Evolutionary conservation across 1,284 basidiomycete species (phyloP), one percentile per base, ranked within the genome.

Genomic region (Sporisorium iseilematis-ciliati): DNA sequence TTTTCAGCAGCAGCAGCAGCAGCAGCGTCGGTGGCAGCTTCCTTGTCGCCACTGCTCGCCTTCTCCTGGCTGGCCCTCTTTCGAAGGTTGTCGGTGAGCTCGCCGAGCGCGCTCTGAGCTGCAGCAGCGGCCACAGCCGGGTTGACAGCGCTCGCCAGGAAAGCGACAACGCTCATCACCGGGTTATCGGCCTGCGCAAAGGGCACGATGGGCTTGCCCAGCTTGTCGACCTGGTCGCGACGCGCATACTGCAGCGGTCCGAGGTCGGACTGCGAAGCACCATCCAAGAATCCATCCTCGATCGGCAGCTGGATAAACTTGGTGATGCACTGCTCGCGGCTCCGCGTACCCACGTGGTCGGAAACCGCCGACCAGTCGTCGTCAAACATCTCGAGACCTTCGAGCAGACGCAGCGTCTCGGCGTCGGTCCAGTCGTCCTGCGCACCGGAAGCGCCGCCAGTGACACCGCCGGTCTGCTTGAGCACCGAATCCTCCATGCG

Each of bases 91-190:
- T 84, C 82, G 10, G 82, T 84, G 16, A 85, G 64, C 79, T 89
- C 88, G 16, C 88, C 92, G 51, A 98, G 87, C 0, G 94, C 94
- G 7, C 91, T 91, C 85, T 95, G 95, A 10, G 96, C 95, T 0
- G 94, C 95, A 62, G 95, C 94, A 0, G 94, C 92, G 0, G 95
- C 96, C 5, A 97, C 92, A 1, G 92, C 91, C 0, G 95, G 94
- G 18, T 91, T 91, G 7, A 99, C 93, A 1, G 96, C 94, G 18
- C 92, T 92, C 16, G 96, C 95, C 50, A 99, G 88, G 88, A 98
- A 98, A 1, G 96, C 93, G 14, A 99, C 95, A 25, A 99, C 95
- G 85, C 93, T 95, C 94, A 99, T 95, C 35, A 99, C 94, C 0
- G 96, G 96, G 85, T 99, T 99, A 83, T 98, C 97, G 1, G 93